Evolutionary conservation across 1,139 yeast species (phyloP), one percentile per base, ranked within the genome.

Genomic region (Diutina mesorugosa): DNA sequence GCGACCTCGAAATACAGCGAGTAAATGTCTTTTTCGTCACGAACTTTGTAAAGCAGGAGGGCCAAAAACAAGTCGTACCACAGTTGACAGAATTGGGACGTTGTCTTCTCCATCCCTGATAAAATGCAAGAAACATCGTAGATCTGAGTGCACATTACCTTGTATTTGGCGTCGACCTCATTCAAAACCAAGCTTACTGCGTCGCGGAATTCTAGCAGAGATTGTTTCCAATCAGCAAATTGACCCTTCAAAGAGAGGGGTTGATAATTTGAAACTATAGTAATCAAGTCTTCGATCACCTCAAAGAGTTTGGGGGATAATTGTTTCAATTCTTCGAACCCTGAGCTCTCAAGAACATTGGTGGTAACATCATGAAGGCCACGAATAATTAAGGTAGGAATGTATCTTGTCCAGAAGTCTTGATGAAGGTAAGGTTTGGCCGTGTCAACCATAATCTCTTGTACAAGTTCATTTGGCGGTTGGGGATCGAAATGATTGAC

Each of bases 41-140:
- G 68, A 50, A 88, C 81, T 64, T 83, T 84, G 66, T 75, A 90
- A 56, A 83, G 72, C 32, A 83, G 72, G 51, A 85, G 76, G 0
- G 88, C 85, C 54, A 81, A 74, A 54, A 82, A 75, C 21, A 84
- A 76, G 64, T 88, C 96, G 66, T 83, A 87, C 96, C 96, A 89
- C 1, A 79, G 70, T 6, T 72, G 70, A 45, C 85, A 75, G 57
- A 69, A 72, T 16, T 69, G 70, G 2, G 80, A 65, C 30, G 84
- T 83, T 0, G 82, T 71, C 51, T 74, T 73, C 12, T 79, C 76
- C 56, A 79, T 75, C 1, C 91, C 91, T 1, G 83, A 74, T 57
- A 80, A 63, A 4, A 79, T 71, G 47, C 74, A 68, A 2, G 79
- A 62, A 45, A 81, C 62, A 56, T 78, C 80, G 57, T 69, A 69